Conservation (phyloP, 306 rosid species). For the Rubus parviflorus region DNA sequence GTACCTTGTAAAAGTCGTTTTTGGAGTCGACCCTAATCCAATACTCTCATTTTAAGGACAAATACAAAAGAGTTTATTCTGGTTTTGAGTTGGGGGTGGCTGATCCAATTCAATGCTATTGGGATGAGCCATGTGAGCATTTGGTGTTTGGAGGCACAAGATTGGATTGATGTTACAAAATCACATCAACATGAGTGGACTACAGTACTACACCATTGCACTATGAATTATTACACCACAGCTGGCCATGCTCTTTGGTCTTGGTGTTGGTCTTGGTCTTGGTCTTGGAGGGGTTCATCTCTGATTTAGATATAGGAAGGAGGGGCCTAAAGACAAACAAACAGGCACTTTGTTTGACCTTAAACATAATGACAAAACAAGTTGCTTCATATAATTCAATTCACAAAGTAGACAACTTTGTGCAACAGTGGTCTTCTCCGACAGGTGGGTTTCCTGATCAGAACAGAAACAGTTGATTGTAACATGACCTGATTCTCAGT, state of each 20-base stretch:
- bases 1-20: not conserved
- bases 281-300: not conserved
- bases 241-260: constrained; percentile 11
- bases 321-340: not conserved
- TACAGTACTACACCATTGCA: not conserved
- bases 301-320: not conserved
- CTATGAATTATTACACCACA: not conserved
- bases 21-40: not conserved
- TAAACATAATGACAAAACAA: not conserved
- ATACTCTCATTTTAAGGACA: not conserved
- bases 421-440: not conserved
- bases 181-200: constrained; percentile 14
- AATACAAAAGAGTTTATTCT: not conserved
- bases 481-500: not conserved
- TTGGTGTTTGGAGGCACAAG: constrained; percentile 4
- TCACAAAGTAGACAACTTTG: not conserved
- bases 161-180: not conserved
- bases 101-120: not conserved
- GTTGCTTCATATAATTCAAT: not conserved
- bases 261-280: not conserved
- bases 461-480: not conserved
- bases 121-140: constrained; percentile 17
- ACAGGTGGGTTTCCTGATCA: not conserved
- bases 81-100: not conserved
- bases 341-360: constrained; percentile 11